Evolutionary conservation across 495 filamentous ascomycete genomes (phyloP), one percentile per base, ranked within the genome.

Genomic region (Alectoria sarmentosa): DNA sequence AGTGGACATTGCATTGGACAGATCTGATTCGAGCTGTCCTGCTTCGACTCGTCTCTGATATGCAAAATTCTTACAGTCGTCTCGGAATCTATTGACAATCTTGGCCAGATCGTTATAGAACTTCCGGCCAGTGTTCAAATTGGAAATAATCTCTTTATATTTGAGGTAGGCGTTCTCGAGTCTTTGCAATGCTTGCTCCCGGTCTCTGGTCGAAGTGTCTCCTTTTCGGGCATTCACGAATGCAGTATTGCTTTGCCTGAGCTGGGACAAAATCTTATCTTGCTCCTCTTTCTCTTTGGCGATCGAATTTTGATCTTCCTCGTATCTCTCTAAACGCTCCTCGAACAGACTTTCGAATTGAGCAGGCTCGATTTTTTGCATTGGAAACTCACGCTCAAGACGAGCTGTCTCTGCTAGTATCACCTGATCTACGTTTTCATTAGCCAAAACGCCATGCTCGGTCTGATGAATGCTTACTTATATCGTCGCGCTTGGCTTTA

Each of bases 21-120:
- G 79, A 44, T 89, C 87, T 41, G 83, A 78, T 73, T 96, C 93
- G 23, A 96, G 73, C 62, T 85, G 83, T 37, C 85, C 84, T 1
- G 91, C 92, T 66, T 98, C 93, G 69, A 86, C 83, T 52, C 91
- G 83, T 63, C 94, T 79, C 69, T 88, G 83, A 34, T 91, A 88
- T 11, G 88, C 88, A 76, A 94, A 97, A 13, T 79, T 83, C 68
- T 87, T 87, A 41, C 82, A 86, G 42, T 89, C 90, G 65, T 95
- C 92, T 28, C 90, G 81, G 67, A 91, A 91, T 32, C 87, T 80
- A 14, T 80, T 84, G 2, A 96, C 86, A 52, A 96, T 92, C 73
- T 88, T 89, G 48, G 86, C 89, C 3, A 98, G 82, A 70, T 97
- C 92, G 71, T 98, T 98, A 77, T 98, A 98, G 73, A 98, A 98